phyloP scores from a whole-genome alignment of 306 rosid genomes.

The Trifolium fragiferum region DNA sequence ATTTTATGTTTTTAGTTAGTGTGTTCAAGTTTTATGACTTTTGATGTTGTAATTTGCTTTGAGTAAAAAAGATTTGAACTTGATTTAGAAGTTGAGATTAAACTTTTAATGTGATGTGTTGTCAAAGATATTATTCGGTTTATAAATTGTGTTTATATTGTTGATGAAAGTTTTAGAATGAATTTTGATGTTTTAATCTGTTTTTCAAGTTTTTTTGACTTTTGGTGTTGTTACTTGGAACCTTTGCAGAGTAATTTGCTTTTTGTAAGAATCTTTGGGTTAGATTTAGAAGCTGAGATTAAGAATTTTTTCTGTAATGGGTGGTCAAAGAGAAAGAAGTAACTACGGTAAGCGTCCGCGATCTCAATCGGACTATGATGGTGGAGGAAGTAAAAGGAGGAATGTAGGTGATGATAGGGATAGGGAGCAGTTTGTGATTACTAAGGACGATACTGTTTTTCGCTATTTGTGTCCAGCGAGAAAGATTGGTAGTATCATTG shows the following conservation, averaged over 20 bases:
- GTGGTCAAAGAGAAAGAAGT: slow-evolving; percentile 82
- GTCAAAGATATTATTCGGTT: neutral
- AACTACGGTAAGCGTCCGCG: slow-evolving; percentile 76
- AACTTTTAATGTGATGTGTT: slow-evolving; percentile 48
- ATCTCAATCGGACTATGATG: slow-evolving; percentile 74
- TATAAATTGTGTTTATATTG: neutral
- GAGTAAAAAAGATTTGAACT: slow-evolving; percentile 1
- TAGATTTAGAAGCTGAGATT: slow-evolving; percentile 40
- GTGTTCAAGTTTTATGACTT: slow-evolving; percentile 4
- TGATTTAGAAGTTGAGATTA: slow-evolving; percentile 40
- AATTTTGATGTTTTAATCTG: neutral
- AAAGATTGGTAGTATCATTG: slow-evolving; percentile 96
- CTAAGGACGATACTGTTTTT: slow-evolving; percentile 81
- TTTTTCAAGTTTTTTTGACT: slow-evolving; percentile 1
- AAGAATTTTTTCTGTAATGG: slow-evolving; percentile 51
- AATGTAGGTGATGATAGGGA: slow-evolving; percentile 86
- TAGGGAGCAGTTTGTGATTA: slow-evolving; percentile 85
- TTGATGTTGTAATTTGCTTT: neutral
- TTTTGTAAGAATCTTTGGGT: slow-evolving; percentile 1
- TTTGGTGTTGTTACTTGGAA: slow-evolving; percentile 11
- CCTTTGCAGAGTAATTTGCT: slow-evolving; percentile 25
- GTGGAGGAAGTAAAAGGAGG: slow-evolving; percentile 76
- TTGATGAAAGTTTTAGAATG: neutral
- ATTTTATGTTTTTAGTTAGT: neutral
- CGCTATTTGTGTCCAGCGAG: slow-evolving; percentile 79